Percentiles rank a stretch among this genome's conserved stretches.
These are phyloP conservation scores for Nepenthes alata DNA, from an alignment of 179 eudicot species.

Conservation along the genomic window DNA sequence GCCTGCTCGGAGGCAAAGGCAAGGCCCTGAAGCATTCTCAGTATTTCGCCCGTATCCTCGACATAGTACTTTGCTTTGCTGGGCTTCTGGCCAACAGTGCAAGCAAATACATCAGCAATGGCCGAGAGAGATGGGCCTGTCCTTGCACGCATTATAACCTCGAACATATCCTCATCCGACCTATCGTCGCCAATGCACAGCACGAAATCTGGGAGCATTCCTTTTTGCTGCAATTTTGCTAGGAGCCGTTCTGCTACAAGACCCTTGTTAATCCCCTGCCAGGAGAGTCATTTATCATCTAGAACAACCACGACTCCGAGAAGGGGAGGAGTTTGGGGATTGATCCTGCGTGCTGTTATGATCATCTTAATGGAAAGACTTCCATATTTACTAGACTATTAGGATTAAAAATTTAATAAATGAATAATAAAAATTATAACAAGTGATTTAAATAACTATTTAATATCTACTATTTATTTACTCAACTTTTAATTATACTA, in stretches of 20 bases:
- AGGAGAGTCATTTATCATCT: not conserved
- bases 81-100: constrained; percentile 85
- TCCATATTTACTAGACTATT: too few relatives aligned
- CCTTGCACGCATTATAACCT: constrained; percentile 57
- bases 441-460: too few relatives aligned
- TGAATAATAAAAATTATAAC: too few relatives aligned
- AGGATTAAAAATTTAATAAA: too few relatives aligned
- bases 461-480: too few relatives aligned
- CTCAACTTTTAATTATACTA: too few relatives aligned
- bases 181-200: constrained; percentile 83
- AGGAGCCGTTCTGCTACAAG: constrained; percentile 66
- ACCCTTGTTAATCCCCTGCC: constrained; percentile 83
- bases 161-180: constrained; percentile 94
- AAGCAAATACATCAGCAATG: constrained; percentile 71
- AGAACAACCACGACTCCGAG: too few relatives aligned
- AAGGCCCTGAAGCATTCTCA: constrained; percentile 66
- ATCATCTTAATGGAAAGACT: too few relatives aligned
- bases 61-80: constrained; percentile 84
- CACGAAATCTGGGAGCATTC: constrained; percentile 79
- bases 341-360: too few relatives aligned
- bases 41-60: constrained; percentile 59
- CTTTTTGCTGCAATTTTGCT: constrained; percentile 44
- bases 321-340: too few relatives aligned
- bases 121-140: constrained; percentile 52
- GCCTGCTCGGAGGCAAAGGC: constrained; percentile 51